phyloP scores from a whole-genome alignment of 2,329 filamentous ascomycete genomes.

The Colletotrichum brevisporum region DNA sequence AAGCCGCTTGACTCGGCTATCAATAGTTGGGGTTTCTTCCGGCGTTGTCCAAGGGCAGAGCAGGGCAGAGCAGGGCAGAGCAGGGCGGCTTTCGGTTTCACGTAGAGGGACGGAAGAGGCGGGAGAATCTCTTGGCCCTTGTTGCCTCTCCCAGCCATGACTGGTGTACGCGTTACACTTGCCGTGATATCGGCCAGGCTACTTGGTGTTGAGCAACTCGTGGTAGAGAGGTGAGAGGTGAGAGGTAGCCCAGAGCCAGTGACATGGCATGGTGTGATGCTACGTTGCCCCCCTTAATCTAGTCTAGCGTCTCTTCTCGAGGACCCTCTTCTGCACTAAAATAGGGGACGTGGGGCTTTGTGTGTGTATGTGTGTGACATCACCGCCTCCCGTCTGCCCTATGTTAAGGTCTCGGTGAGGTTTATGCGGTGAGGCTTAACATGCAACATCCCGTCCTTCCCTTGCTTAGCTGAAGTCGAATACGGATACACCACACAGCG shows the following conservation, averaged over 20 bases:
- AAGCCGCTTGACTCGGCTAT: constrained; percentile 13
- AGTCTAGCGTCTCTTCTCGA: constrained; percentile 21
- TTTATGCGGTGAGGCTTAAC: neutral
- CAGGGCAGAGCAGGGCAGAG: too few species aligned
- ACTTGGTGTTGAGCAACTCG: too few species aligned
- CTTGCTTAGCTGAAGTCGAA: neutral
- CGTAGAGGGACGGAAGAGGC: neutral
- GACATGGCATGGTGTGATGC: constrained; percentile 1
- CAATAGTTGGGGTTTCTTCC: constrained; percentile 28
- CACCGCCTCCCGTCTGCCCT: constrained; percentile 20
- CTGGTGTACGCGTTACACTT: too few species aligned
- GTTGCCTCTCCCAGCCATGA: constrained; percentile 16
- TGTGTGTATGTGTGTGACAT: constrained; percentile 30
- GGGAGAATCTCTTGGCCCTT: too few species aligned
- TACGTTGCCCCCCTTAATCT: constrained; percentile 30
- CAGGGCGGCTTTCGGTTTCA: constrained; percentile 10
- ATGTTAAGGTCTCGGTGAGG: neutral
- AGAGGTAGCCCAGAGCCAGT: neutral
- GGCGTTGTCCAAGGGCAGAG: constrained; percentile 2
- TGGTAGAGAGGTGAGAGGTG: neutral
- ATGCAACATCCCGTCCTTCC: neutral
- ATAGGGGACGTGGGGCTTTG: constrained; percentile 29
- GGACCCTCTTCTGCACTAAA: constrained; percentile 8
- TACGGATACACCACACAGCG: neutral
- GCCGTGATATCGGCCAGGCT: too few species aligned